Evolutionary conservation across 495 filamentous ascomycete genomes (phyloP).

Genomic region (Usnea hakonensis): DNA sequence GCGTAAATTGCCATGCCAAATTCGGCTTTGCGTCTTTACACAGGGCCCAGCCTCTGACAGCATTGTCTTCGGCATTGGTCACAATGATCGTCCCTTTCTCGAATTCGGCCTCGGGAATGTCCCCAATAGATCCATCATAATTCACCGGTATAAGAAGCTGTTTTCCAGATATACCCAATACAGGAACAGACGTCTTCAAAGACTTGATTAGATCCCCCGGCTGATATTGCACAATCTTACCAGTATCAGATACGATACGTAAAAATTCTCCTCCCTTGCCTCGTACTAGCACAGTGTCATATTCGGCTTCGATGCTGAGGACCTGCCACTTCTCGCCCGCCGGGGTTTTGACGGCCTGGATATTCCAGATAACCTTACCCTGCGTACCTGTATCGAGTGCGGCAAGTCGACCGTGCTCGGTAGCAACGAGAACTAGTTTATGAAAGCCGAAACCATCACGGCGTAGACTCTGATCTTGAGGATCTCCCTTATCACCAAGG

Average conservation of each 20-base stretch:
- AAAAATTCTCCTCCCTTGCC: conserved; percentile 31
- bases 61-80: conserved; percentile 51
- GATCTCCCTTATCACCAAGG: conserved; percentile 39
- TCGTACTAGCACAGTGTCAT: conserved; percentile 36
- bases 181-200: conserved; percentile 17
- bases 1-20: conserved; percentile 67
- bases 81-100: conserved; percentile 39
- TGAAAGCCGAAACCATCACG: conserved; percentile 81
- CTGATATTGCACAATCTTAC: conserved; percentile 37
- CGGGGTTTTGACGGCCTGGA: conserved; percentile 49
- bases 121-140: conserved; percentile 18
- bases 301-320: conserved; percentile 54
- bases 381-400: conserved; percentile 69
- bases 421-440: conserved; percentile 75
- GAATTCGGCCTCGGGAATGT: conserved; percentile 12
- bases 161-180: conserved; percentile 16
- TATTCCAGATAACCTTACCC: conserved; percentile 68
- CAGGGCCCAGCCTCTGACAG: conserved; percentile 52
- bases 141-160: conserved; percentile 17
- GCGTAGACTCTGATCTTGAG: conserved; percentile 46
- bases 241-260: conserved; percentile 43
- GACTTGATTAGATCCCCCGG: conserved; percentile 4
- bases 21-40: conserved; percentile 40
- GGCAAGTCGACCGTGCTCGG: conserved; percentile 68
- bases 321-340: conserved; percentile 54